Conservation (phyloP, 768 basidiomycete species). For the Paxillus rubicundulus region DNA sequence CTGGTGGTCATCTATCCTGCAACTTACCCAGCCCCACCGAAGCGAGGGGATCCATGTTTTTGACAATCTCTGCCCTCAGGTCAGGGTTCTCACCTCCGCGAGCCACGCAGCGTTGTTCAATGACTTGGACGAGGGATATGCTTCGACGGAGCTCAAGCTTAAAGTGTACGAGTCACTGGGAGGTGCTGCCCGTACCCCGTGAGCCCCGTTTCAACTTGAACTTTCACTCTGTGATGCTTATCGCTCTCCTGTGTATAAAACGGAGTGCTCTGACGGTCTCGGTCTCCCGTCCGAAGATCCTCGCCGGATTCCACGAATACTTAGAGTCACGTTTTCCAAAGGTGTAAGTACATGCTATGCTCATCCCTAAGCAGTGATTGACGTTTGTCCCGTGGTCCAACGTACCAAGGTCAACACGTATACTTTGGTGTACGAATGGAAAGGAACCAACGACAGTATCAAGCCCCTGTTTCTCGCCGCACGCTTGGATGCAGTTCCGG, state of each 20-base stretch:
- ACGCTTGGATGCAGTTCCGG: conserved; percentile 53
- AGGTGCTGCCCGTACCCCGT: conserved; percentile 37
- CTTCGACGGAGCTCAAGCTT: conserved; percentile 24
- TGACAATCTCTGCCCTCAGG: conserved; percentile 28
- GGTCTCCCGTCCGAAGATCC: conserved; percentile 46
- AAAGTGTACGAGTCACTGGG: conserved; percentile 33
- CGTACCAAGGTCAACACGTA: conserved; percentile 60
- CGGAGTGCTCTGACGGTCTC: conserved; percentile 53
- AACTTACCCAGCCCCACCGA: not conserved
- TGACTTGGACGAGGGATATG: conserved; percentile 25
- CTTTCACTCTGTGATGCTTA: not conserved
- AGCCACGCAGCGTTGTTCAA: conserved; percentile 16
- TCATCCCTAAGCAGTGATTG: not conserved
- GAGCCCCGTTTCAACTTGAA: not conserved
- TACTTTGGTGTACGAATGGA: conserved; percentile 60
- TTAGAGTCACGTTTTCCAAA: conserved; percentile 53
- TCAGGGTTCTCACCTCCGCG: conserved; percentile 11
- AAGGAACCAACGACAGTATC: conserved; percentile 44
- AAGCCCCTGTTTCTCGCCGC: conserved; percentile 56
- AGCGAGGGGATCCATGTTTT: not conserved
- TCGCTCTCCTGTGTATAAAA: conserved; percentile 32
- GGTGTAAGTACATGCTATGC: conserved; percentile 38
- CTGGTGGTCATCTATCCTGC: conserved; percentile 3
- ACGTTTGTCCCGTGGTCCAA: conserved; percentile 27
- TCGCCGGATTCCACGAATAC: conserved; percentile 35